phyloP scores from a whole-genome alignment of 2,329 filamentous ascomycete genomes.

The Paraphoma sp. region DNA sequence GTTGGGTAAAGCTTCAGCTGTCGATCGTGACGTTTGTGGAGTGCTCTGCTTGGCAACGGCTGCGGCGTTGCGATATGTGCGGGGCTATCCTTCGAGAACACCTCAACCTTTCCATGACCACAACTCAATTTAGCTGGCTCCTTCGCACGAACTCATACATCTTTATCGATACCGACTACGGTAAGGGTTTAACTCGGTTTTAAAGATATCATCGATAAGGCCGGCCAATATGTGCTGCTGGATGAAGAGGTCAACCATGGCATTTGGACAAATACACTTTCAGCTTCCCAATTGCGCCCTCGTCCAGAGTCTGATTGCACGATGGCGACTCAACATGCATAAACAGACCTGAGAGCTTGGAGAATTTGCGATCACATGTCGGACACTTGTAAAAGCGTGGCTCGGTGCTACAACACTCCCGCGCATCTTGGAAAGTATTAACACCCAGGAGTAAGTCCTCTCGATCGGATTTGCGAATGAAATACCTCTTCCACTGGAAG shows the following conservation, averaged over 20 bases:
- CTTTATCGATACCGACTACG: too few relatives aligned
- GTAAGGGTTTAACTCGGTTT: too few relatives aligned
- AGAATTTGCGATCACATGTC: conserved; percentile 8
- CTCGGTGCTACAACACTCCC: not conserved
- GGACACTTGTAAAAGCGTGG: conserved; percentile 8
- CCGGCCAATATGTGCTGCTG: too few relatives aligned
- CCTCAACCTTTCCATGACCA: not conserved
- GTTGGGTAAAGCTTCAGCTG: conserved; percentile 3
- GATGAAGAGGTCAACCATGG: not conserved
- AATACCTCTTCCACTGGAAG: not conserved
- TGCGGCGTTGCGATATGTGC: conserved; percentile 1
- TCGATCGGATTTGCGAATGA: not conserved
- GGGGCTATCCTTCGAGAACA: conserved; percentile 3
- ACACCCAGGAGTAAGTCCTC: not conserved
- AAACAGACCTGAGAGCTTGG: conserved; percentile 16
- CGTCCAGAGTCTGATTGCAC: conserved; percentile 10
- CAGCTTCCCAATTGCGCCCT: not conserved
- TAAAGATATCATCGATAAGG: too few relatives aligned
- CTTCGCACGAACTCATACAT: too few relatives aligned
- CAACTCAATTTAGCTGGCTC: too few relatives aligned
- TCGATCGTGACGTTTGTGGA: conserved; percentile 5
- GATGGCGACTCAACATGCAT: conserved; percentile 16
- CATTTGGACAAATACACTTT: not conserved
- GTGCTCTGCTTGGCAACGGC: conserved; percentile 16
- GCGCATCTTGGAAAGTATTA: not conserved